Percentiles rank a stretch among this genome's conserved stretches.
Conservation (phyloP, 495 filamentous ascomycete genomes). For the Tuber microsphaerosporum region DNA sequence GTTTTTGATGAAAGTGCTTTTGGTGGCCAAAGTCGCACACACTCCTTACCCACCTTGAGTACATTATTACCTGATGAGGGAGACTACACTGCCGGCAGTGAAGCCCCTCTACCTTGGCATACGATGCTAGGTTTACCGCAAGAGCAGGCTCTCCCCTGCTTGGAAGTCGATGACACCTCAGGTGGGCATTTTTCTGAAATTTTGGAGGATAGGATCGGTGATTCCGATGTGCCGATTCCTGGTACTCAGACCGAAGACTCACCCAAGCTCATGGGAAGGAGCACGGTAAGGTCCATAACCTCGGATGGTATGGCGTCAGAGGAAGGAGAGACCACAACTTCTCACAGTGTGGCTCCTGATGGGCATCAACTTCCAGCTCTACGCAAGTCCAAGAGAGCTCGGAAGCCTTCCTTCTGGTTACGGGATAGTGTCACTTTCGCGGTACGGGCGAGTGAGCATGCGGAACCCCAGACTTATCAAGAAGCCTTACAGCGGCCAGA, state of each 20-base stretch:
- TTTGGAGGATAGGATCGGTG: not conserved
- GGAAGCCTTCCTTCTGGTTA: not conserved
- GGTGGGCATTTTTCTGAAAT: too few species aligned
- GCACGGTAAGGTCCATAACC: not conserved
- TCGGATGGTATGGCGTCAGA: not conserved
- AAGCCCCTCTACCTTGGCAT: too few species aligned
- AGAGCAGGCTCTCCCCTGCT: too few species aligned
- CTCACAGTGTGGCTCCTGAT: not conserved
- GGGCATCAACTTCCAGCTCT: not conserved
- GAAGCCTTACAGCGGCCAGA: accelerated
- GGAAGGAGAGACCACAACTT: not conserved
- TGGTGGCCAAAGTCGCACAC: too few species aligned
- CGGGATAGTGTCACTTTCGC: not conserved
- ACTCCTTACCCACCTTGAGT: not conserved
- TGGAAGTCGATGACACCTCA: too few species aligned
- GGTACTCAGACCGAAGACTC: not conserved
- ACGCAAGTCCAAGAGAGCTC: not conserved
- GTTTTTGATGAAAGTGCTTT: too few species aligned
- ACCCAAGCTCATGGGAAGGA: not conserved
- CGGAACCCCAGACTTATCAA: not conserved
- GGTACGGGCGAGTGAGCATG: not conserved
- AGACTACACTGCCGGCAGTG: too few species aligned
- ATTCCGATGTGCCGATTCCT: not conserved
- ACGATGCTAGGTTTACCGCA: too few species aligned
- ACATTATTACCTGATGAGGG: not conserved